phyloP scores from a whole-genome alignment of 31 red algal genomes.

The Bonnemaisonia californica region DNA sequence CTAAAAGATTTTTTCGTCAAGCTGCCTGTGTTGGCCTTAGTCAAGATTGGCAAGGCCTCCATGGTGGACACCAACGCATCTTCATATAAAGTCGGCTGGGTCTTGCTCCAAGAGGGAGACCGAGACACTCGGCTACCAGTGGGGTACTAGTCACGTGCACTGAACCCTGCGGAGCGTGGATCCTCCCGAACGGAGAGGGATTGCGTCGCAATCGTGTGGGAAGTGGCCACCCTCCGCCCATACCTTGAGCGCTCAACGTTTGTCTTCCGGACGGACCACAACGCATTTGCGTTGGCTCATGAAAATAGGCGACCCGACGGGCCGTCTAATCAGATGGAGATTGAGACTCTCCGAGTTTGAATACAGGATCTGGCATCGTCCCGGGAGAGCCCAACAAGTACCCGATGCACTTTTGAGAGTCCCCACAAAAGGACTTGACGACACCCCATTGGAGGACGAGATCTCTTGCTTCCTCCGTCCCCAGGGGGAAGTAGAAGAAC shows the following conservation, averaged over 20 bases:
- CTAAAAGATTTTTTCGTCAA: not conserved
- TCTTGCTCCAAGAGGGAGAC: not conserved
- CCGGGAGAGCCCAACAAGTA: not conserved
- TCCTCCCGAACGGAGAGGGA: not conserved
- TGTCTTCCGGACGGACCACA: not conserved
- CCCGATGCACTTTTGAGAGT: not conserved
- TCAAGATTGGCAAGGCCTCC: not conserved
- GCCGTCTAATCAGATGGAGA: not conserved
- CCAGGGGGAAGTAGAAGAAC: not conserved
- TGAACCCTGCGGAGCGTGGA: not conserved
- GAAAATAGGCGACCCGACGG: not conserved
- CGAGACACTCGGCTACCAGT: not conserved
- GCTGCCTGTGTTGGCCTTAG: not conserved
- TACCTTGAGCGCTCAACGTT: constrained; percentile 1
- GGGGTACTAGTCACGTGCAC: not conserved
- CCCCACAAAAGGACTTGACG: not conserved
- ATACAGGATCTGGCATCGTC: not conserved
- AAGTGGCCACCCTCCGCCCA: not conserved
- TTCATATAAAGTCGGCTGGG: not conserved
- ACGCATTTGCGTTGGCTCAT: not conserved
- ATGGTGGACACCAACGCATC: not conserved
- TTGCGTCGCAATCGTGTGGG: not conserved
- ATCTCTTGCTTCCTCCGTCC: not conserved
- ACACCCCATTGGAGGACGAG: not conserved
- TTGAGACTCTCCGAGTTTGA: constrained; percentile 8